Conservation (phyloP, 805 yeast genomes). For the Wickerhamiella slavikovae region DNA sequence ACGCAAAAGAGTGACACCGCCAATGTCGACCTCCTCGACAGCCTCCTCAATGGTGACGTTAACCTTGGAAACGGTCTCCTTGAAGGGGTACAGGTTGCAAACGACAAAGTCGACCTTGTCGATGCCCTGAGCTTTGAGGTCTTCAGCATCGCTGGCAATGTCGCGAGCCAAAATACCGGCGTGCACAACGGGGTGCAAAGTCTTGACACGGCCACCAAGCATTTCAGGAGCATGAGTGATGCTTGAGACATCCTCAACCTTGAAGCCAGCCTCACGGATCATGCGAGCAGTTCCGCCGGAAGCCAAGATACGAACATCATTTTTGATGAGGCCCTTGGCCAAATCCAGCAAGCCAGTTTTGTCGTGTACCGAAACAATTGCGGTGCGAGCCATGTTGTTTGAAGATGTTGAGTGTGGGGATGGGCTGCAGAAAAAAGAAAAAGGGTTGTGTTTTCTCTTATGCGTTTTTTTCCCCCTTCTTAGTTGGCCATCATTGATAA, state of each 20-base stretch:
- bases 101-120: constrained; percentile 94
- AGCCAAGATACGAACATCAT: constrained; percentile 80
- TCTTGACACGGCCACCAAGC: constrained; percentile 96
- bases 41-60: constrained; percentile 95
- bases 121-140: constrained; percentile 71
- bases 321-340: constrained; percentile 82
- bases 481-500: too few species aligned
- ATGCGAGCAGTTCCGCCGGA: constrained; percentile 94
- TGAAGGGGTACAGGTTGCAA: constrained; percentile 95
- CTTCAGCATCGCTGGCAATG: constrained; percentile 75
- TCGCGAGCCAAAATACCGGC: constrained; percentile 86
- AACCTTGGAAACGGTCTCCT: constrained; percentile 88
- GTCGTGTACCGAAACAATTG: constrained; percentile 91
- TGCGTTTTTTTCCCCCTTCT: too few species aligned
- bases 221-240: constrained; percentile 98
- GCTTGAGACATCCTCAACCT: constrained; percentile 85
- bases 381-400: too few species aligned
- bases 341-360: constrained; percentile 90
- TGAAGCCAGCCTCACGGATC: constrained; percentile 93
- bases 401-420: too few species aligned
- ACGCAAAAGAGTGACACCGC: constrained; percentile 90
- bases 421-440: too few species aligned
- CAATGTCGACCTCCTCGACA: constrained; percentile 95
- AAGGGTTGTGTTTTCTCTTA: too few species aligned
- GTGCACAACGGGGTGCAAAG: constrained; percentile 96